Evolutionary conservation across 805 yeast species (phyloP), one percentile per base, ranked within the genome.

Genomic region (Saturnispora hagleri): DNA sequence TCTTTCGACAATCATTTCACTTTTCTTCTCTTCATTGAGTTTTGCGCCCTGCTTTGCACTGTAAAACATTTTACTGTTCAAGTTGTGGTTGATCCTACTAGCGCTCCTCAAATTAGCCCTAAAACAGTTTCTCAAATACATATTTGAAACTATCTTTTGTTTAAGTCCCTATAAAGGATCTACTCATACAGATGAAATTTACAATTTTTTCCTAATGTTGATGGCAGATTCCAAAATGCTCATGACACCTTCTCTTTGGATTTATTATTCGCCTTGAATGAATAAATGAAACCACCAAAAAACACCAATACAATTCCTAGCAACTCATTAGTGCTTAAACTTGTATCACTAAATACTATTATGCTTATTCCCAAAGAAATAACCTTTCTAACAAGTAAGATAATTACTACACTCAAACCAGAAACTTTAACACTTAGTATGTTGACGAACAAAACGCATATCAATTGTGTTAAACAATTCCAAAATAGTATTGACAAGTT

Each of bases 391-490:
- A 84, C 63, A 35, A 82, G 69, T 26, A 85, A 68, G 0, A 81
- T 76, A 12, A 86, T 76, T 0, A 82, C 74, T 2, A 85, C 76
- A 0, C 87, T 81, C 43, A 86, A 62, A 0, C 90, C 84, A n/a
- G 77, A 70, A 1, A 82, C 73, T 7, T 63, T 63, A 18, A 84
- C 78, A 0, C 82, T 80, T 24, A 86, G 67, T 59, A 70, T 71
- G 60, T 81, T 83, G 12, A 85, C 91, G 4, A 91, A 89, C 12
- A 77, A 66, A 1, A 82, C 79, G 60, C 95, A 86, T 3, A 80
- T 48, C 56, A 75, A 72, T 63, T 82, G 88, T 0, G 86, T 78
- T 1, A 71, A 15, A 17, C 73, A 72, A 58, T 81, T 82, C 55
- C 3, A 66, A 12, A 18, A 80, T 58, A 57, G 66, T 64, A 7